Evolutionary conservation across 352 stramenopile genomes (phyloP), one percentile per base, ranked within the genome.

Genomic region (Pythium rishiriense): DNA sequence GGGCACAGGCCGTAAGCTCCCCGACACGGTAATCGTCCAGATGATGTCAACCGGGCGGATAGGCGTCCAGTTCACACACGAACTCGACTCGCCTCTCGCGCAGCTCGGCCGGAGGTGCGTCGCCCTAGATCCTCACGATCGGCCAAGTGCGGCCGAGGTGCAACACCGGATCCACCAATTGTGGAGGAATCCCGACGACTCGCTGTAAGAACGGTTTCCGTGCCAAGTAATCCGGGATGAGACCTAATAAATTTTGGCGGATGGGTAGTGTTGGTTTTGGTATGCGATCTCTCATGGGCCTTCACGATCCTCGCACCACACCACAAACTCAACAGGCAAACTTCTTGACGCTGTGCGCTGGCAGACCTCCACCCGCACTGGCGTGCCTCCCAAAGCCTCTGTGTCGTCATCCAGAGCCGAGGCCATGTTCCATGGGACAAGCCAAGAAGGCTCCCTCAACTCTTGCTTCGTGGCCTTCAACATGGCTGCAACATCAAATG

Each of bases 121-220:
- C 17, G 31, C 43, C 9, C 47, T 69, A n/a, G 54, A 69, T 55
- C 46, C 62, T 10, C 17, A 29, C 8, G 35, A 54, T 22, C 62
- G 62, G 22, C 62, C 62, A 8, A 63, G 45, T n/a, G 54, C 62
- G 5, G 53, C 52, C 5, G 61, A 62, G 24, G 28, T 62, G 31
- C 45, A 58, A 35, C 53, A 68, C 47, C 46, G 25, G 43, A 48
- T 68, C 53, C 51, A 68, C 19, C 43, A 62, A 35, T 41, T 68
- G 21, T 58, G 43, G 29, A 42, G 49, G 24, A 43, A 22, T 10
- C 9, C 15, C 17, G 33, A 25, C 19, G 49, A 31, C 26, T 56
- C 57, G 19, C 49, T 57, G 19, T 37, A 31, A 29, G 19, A 19
- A 15, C 14, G n/a, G n/a, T n/a, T n/a, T n/a, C n/a, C n/a, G n/a